A percentile compares a stretch with the other conserved stretches of the same genome.
These are phyloP conservation scores for Rubia peregrina DNA, from an alignment of 305 asterid genomes.

Conservation along the genomic window DNA sequence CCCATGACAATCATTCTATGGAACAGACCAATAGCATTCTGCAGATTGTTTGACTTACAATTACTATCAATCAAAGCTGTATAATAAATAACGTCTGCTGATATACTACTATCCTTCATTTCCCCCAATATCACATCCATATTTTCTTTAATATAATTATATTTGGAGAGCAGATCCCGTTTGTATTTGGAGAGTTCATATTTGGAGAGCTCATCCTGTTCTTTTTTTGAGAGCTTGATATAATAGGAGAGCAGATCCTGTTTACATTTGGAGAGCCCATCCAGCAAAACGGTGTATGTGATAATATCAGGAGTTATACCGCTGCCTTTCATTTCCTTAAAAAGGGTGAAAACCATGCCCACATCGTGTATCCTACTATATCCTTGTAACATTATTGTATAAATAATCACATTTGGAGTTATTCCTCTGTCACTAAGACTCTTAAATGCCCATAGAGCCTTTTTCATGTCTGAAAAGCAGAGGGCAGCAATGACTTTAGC, in stretches of 20 bases:
- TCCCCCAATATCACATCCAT: slow-evolving; percentile 29
- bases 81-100: slow-evolving; percentile 53
- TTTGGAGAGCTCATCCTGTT: too few species aligned
- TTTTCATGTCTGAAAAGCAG: slow-evolving; percentile 53
- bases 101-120: slow-evolving; percentile 41
- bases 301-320: slow-evolving; percentile 66
- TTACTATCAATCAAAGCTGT: slow-evolving; percentile 61
- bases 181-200: slow-evolving; percentile 28
- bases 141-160: slow-evolving; percentile 22
- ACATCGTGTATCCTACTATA: too few species aligned
- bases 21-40: slow-evolving; percentile 55
- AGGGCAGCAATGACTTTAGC: slow-evolving; percentile 46
- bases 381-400: slow-evolving; percentile 65
- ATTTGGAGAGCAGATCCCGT: slow-evolving; percentile 16
- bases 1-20: slow-evolving; percentile 54
- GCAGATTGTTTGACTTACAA: slow-evolving; percentile 57
- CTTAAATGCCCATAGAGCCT: slow-evolving; percentile 50
- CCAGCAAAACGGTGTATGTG: slow-evolving; percentile 58
- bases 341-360: slow-evolving; percentile 48
- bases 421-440: slow-evolving; percentile 40
- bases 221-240: slow-evolving; percentile 13
- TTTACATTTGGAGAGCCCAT: slow-evolving; percentile 32
- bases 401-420: slow-evolving; percentile 45
- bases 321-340: slow-evolving; percentile 47
- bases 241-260: too few species aligned